Conservation (phyloP, 345 rosid species). For the Brassica cretica region DNA sequence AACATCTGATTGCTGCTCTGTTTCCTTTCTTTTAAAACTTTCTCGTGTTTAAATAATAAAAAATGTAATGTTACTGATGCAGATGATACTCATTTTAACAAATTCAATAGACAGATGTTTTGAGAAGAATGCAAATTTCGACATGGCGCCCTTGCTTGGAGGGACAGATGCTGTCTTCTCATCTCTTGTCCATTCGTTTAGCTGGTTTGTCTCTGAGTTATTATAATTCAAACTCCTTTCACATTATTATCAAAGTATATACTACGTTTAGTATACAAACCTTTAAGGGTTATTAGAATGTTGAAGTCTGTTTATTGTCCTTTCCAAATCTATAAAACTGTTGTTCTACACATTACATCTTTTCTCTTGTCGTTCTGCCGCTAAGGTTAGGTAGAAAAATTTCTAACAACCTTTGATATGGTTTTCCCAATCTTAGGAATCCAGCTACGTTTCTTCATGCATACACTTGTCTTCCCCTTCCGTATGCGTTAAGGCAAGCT, state of each 20-base stretch:
- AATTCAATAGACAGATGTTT: constrained; percentile 95
- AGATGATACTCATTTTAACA: constrained; percentile 97
- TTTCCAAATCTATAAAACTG: not conserved
- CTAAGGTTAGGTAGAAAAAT: not conserved
- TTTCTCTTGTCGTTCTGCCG: constrained; percentile 4
- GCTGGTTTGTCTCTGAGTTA: constrained; percentile 68
- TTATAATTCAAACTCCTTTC: not conserved
- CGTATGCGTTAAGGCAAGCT: constrained; percentile 77
- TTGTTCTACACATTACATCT: not conserved
- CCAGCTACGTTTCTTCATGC: constrained; percentile 96
- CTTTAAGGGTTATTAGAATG: not conserved
- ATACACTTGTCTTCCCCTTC: constrained; percentile 95
- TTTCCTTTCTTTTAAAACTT: not conserved
- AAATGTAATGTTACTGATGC: constrained; percentile 41
- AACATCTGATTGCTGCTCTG: constrained; percentile 26
- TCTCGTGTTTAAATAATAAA: not conserved
- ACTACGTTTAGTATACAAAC: not conserved
- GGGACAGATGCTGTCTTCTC: constrained; percentile 99
- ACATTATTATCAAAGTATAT: not conserved
- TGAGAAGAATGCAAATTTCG: constrained; percentile 95
- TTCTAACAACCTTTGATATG: constrained; percentile 16
- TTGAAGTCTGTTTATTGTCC: constrained; percentile 14
- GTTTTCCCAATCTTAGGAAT: constrained; percentile 54
- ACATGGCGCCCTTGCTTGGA: constrained; percentile 96
- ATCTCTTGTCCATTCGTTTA: constrained; percentile 90